Conservation (phyloP, 2,329 filamentous ascomycete species). For the Hymenoscyphus infarciens region DNA sequence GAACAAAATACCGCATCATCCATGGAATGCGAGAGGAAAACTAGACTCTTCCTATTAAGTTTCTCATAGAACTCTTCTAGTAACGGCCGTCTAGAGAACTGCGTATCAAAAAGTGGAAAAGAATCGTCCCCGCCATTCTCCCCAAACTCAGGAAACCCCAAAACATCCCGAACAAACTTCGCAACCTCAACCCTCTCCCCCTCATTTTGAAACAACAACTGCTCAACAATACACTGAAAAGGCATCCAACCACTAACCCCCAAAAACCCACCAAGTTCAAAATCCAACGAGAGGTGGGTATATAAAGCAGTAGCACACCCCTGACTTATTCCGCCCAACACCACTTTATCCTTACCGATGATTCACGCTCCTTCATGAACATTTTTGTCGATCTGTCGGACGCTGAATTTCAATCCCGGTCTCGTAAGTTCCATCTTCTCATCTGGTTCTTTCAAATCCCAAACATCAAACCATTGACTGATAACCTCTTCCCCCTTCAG, state of each 20-base stretch:
- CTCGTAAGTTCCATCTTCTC: constrained; percentile 42
- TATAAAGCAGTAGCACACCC: constrained; percentile 42
- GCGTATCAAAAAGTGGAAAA: too few species aligned
- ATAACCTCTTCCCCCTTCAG: constrained; percentile 26
- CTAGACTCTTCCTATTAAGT: not conserved
- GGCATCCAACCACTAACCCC: constrained; percentile 38
- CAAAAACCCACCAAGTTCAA: constrained; percentile 36
- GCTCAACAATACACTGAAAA: constrained; percentile 28
- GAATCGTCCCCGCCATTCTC: too few species aligned
- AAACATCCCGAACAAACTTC: not conserved
- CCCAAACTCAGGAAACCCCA: not conserved
- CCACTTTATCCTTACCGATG: constrained; percentile 38
- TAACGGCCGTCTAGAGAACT: too few species aligned
- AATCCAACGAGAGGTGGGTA: constrained; percentile 35
- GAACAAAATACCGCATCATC: not conserved
- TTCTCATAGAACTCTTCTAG: too few species aligned
- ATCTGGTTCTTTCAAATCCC: constrained; percentile 36
- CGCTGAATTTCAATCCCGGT: constrained; percentile 40
- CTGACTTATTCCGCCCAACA: constrained; percentile 47
- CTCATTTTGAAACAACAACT: not conserved
- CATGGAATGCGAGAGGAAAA: constrained; percentile 3
- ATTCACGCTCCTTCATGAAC: constrained; percentile 37
- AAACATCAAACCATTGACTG: constrained; percentile 51
- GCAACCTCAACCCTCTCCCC: not conserved
- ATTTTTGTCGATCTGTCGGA: constrained; percentile 35